Evolutionary conservation across 139 green algal species (phyloP), one percentile per base, ranked within the genome.

Genomic region (Chlamydomonas incerta): DNA sequence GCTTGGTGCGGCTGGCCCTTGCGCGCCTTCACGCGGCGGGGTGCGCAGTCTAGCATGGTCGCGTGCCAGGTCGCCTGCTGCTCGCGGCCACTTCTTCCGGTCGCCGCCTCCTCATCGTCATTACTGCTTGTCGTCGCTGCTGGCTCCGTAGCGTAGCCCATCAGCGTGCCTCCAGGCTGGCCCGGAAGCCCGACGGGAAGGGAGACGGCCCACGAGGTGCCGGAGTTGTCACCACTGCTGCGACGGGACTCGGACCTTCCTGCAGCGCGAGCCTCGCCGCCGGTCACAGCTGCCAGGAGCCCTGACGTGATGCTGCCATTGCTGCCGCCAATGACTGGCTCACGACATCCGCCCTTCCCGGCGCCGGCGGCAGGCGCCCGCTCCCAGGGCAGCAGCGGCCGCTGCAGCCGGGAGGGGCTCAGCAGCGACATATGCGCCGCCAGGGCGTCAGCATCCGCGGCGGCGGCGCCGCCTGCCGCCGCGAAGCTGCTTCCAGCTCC

Each of bases 1-100:
- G 79, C 79, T 66, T 85, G 79, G n/a, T 85, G 79, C 31, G 79
- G 79, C 8, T 47, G 65, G 31, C 79, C 66, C 31, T 85, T 85
- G 31, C 79, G 79, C 18, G 79, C 21, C 46, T 85, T 85, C 21
- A 67, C 65, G 2, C 79, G 77, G 20, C 47, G 47, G 10, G 29
- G 18, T 41, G 23, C 69, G 24, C 60, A 31, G 60, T 24, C 60
- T 21, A 23, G 3, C n/a, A n/a, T n/a, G n/a, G n/a, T n/a, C n/a
- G n/a, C n/a, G n/a, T n/a, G n/a, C n/a, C n/a, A n/a, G n/a, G n/a
- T n/a, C n/a, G n/a, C n/a, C n/a, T n/a, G n/a, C n/a, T n/a, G n/a
- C n/a, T n/a, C n/a, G n/a, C n/a, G n/a, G n/a, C n/a, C n/a, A n/a
- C n/a, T n/a, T n/a, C n/a, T n/a, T 11, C 8, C 60, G 31, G 41